phyloP scores from a whole-genome alignment of 768 basidiomycete genomes.

The Lentinula boryana region DNA sequence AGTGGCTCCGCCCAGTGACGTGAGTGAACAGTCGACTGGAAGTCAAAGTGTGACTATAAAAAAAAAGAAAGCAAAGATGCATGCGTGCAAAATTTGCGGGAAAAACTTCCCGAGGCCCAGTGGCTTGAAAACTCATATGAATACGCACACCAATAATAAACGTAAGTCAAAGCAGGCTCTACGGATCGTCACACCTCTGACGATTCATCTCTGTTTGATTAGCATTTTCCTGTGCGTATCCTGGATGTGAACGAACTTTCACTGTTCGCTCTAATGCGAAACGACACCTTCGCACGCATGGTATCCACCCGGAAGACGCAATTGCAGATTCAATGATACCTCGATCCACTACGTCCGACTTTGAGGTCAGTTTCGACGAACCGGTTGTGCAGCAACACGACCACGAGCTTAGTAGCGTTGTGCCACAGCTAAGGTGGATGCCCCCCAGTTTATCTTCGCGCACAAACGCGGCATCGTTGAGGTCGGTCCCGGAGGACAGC shows the following conservation, averaged over 20 bases:
- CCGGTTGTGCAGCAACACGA: neutral
- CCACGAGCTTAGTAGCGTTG: neutral
- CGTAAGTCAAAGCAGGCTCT: constrained; percentile 29
- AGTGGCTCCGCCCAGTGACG: neutral
- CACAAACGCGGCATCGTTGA: neutral
- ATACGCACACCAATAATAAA: constrained; percentile 45
- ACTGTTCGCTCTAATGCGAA: constrained; percentile 79
- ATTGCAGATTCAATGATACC: neutral
- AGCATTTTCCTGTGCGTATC: constrained; percentile 52
- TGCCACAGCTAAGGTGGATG: constrained; percentile 1
- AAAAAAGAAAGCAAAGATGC: constrained; percentile 51
- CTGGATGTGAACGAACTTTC: constrained; percentile 60
- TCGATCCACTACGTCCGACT: neutral
- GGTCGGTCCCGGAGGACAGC: neutral
- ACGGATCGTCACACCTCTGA: neutral
- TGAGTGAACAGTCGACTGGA: neutral
- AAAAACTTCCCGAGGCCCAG: constrained; percentile 55
- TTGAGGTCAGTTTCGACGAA: neutral
- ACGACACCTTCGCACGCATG: constrained; percentile 74
- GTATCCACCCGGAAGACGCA: constrained; percentile 15
- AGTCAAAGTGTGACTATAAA: constrained; percentile 14
- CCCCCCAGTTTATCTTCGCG: neutral
- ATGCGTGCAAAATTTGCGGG: constrained; percentile 40
- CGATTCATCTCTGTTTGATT: neutral
- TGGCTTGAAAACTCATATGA: constrained; percentile 53